Percentiles rank a stretch among this genome's conserved stretches.
Conservation (phyloP, 1,139 yeast species). For the Taphrina deformans region DNA sequence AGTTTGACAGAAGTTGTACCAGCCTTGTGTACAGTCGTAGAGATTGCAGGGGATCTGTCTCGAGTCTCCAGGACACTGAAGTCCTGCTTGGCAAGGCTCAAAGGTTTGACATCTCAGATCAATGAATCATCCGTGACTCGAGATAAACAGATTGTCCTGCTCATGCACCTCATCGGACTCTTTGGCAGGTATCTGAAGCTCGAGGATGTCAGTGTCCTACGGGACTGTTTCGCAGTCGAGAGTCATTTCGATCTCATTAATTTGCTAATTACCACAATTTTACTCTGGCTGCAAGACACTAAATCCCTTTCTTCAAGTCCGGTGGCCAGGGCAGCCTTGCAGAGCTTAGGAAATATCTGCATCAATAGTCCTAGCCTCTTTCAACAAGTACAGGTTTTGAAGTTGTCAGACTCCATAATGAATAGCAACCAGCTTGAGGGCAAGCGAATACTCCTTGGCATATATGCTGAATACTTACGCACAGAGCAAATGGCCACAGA, state of each 20-base stretch:
- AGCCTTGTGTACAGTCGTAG: constrained; percentile 59
- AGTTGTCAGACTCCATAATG: constrained; percentile 20
- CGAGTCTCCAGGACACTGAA: constrained; percentile 62
- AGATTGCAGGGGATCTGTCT: constrained; percentile 50
- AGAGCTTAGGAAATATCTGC: constrained; percentile 13
- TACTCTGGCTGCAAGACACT: not conserved
- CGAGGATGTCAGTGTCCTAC: constrained; percentile 44
- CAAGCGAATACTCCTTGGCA: constrained; percentile 5
- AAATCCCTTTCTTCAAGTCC: not conserved
- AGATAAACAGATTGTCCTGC: constrained; percentile 53
- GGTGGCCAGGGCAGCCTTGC: constrained; percentile 9
- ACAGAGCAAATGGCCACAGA: constrained; percentile 9
- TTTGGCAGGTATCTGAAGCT: constrained; percentile 69
- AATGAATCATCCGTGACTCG: constrained; percentile 44
- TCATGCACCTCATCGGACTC: constrained; percentile 64
- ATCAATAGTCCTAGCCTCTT: constrained; percentile 13
- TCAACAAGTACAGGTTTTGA: constrained; percentile 1
- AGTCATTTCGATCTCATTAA: not conserved
- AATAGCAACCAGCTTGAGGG: constrained; percentile 6
- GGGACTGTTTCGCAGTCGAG: not conserved
- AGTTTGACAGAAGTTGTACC: constrained; percentile 73
- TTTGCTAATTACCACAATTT: not conserved
- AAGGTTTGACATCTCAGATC: not conserved
- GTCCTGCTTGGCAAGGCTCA: constrained; percentile 48
- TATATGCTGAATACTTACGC: constrained; percentile 9